These are phyloP conservation scores for Moricandia moricandioides DNA, from an alignment of 345 rosid genomes.

Conservation along the genomic window DNA sequence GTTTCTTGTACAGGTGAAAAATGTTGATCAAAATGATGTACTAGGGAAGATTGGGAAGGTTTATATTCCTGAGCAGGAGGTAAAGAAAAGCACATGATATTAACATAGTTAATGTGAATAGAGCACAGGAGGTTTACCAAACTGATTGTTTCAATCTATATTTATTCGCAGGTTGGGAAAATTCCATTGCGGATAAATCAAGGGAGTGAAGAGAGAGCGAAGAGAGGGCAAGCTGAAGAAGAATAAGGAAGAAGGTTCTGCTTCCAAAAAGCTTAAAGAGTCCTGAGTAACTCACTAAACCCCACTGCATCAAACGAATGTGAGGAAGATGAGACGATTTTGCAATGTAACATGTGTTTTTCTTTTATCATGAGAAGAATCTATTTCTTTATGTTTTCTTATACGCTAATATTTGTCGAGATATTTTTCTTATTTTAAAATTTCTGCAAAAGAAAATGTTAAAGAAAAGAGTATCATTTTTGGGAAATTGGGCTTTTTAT, in stretches of 20 bases:
- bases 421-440: background rate
- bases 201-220: constrained; percentile 93
- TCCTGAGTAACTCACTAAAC: constrained; percentile 40
- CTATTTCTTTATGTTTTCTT: background rate
- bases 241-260: constrained; percentile 31
- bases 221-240: constrained; percentile 66
- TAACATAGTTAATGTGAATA: background rate
- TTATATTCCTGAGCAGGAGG: constrained; percentile 94
- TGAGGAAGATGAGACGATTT: constrained; percentile 12
- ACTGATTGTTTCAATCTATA: constrained; percentile 8
- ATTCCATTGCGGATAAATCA: constrained; percentile 55
- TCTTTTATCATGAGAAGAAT: constrained; percentile 1
- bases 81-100: constrained; percentile 12
- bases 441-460: background rate
- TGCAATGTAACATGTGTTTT: constrained; percentile 16
- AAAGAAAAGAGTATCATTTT: background rate
- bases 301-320: background rate
- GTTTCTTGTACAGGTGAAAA: constrained; percentile 53
- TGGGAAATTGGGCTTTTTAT: too few species aligned
- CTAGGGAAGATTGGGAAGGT: constrained; percentile 72
- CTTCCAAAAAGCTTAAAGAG: constrained; percentile 63
- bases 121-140: background rate
- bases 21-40: constrained; percentile 61
- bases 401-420: constrained; percentile 15
- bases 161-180: constrained; percentile 50